These are phyloP conservation scores for Areca catechu DNA, from an alignment of 176 grass and related monocot genomes.

Conservation along the genomic window DNA sequence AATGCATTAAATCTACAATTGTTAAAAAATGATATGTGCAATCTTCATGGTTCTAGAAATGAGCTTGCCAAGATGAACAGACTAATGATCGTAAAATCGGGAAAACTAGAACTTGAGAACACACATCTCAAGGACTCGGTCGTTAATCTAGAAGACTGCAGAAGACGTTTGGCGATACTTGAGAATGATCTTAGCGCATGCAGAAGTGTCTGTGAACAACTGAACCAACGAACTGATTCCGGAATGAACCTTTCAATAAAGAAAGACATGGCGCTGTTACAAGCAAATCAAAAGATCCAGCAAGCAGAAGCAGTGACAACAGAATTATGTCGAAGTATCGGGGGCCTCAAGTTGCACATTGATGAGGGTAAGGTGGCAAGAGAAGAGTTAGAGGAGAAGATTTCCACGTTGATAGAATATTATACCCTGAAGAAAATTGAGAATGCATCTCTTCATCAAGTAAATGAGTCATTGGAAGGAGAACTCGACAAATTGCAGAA, in stretches of 20 bases:
- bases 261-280: constrained; percentile 36
- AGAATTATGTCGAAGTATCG: constrained; percentile 39
- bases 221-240: constrained; percentile 24
- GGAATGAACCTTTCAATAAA: constrained; percentile 17
- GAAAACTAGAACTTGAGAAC: constrained; percentile 42
- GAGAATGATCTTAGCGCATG: constrained; percentile 48
- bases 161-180: constrained; percentile 4
- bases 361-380: constrained; percentile 3
- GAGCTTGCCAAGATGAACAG: constrained; percentile 49
- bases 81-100: constrained; percentile 45
- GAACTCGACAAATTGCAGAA: constrained; percentile 35
- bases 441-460: constrained; percentile 29
- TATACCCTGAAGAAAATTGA: not conserved
- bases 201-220: constrained; percentile 28
- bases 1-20: constrained; percentile 33
- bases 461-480: constrained; percentile 38
- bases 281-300: constrained; percentile 39
- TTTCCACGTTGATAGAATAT: not conserved
- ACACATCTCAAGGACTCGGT: constrained; percentile 23
- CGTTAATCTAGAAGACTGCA: not conserved
- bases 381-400: constrained; percentile 10
- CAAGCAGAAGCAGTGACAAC: constrained; percentile 19
- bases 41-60: constrained; percentile 36
- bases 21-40: constrained; percentile 26
- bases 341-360: not conserved